Evolutionary conservation across 805 yeast genomes (phyloP).

Genomic region (Kazachstania viticola): DNA sequence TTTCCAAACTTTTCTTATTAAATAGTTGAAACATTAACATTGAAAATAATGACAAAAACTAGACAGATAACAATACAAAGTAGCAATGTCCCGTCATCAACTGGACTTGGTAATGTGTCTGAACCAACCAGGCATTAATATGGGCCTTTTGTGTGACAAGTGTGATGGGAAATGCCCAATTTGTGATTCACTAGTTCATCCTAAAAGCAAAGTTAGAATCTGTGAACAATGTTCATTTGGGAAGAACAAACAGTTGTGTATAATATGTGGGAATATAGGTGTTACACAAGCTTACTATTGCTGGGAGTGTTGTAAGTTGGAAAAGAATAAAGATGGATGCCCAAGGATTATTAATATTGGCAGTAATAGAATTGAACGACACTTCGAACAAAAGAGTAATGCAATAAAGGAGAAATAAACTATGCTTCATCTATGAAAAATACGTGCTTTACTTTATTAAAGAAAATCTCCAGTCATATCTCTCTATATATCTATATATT

Average conservation of each 20-base stretch:
- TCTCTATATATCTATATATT: too few relatives aligned
- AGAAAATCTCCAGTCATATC: too few relatives aligned
- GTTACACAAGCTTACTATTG: constrained; percentile 77
- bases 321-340: constrained; percentile 85
- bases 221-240: constrained; percentile 86
- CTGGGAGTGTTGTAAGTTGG: constrained; percentile 67
- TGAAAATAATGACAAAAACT: too few relatives aligned
- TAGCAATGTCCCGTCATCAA: constrained; percentile 86
- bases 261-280: constrained; percentile 49
- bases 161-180: constrained; percentile 90
- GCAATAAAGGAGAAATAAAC: too few relatives aligned
- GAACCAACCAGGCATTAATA: constrained; percentile 67
- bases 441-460: too few relatives aligned
- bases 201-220: constrained; percentile 51
- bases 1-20: too few relatives aligned
- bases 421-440: too few relatives aligned
- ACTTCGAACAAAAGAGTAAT: constrained; percentile 39
- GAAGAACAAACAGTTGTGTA: constrained; percentile 49
- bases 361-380: constrained; percentile 54
- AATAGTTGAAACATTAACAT: too few relatives aligned
- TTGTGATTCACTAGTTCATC: constrained; percentile 77
- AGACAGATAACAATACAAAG: too few relatives aligned
- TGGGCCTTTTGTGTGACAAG: constrained; percentile 65
- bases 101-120: constrained; percentile 73
- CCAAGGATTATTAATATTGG: constrained; percentile 78